Percentiles rank a stretch among this genome's conserved stretches.
phyloP scores from a whole-genome alignment of 1,284 basidiomycete species.

The Stereum hirsutum region DNA sequence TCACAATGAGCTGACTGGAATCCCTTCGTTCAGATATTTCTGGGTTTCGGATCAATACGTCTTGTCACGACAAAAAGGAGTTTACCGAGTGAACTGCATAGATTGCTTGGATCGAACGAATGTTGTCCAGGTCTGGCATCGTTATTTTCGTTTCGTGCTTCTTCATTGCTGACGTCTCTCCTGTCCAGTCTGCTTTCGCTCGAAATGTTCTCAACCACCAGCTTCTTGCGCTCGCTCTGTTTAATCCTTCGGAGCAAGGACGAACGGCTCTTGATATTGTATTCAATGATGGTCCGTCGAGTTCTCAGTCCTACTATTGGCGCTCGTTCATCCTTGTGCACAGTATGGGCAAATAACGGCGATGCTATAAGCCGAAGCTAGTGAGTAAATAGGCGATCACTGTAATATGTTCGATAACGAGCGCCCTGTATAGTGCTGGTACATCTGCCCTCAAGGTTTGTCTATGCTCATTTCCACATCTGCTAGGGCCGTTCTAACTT shows the following conservation, averaged over 20 bases:
- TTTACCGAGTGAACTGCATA: conserved; percentile 87
- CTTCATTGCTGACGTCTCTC: conserved; percentile 4
- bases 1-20: no score
- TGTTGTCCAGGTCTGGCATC: conserved; percentile 60
- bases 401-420: conserved; percentile 8
- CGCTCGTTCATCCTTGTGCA: conserved; percentile 1
- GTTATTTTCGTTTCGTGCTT: neutral
- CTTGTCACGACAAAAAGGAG: conserved; percentile 77
- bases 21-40: conserved; percentile 74
- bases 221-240: conserved; percentile 70
- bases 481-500: neutral
- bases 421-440: conserved; percentile 54
- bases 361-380: conserved; percentile 84
- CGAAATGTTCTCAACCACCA: conserved; percentile 76
- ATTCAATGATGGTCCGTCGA: conserved; percentile 73
- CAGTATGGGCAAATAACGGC: conserved; percentile 95
- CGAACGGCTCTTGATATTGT: conserved; percentile 63
- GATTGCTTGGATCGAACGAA: conserved; percentile 92
- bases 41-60: conserved; percentile 73
- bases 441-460: conserved; percentile 83
- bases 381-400: conserved; percentile 33
- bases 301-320: conserved; percentile 1
- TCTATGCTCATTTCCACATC: conserved; percentile 4
- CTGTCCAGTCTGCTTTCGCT: conserved; percentile 76
- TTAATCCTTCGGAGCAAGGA: conserved; percentile 37